Conservation (phyloP, 2,329 filamentous ascomycete species). For the Fusarium haematococcum region DNA sequence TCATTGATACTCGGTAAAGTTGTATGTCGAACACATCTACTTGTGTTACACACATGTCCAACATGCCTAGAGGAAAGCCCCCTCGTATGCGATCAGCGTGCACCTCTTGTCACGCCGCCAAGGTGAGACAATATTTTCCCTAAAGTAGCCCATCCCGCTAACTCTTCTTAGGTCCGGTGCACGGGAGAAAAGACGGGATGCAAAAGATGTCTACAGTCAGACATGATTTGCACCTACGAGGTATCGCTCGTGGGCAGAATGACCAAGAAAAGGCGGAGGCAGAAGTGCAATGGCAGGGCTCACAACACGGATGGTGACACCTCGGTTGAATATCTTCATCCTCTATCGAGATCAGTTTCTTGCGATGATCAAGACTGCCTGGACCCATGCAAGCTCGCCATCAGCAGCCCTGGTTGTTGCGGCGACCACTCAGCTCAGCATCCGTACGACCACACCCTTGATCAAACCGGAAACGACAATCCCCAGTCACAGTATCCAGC, state of each 20-base stretch:
- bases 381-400: neutral
- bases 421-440: neutral
- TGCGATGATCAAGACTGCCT: neutral
- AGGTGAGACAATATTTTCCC: neutral
- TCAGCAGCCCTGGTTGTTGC: neutral
- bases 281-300: neutral
- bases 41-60: neutral
- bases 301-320: neutral
- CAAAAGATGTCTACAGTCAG: neutral
- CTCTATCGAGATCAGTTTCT: neutral
- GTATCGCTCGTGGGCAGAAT: constrained; percentile 17
- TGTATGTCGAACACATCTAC: neutral
- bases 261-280: constrained; percentile 7
- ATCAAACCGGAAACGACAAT: neutral
- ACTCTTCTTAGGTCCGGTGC: constrained; percentile 4
- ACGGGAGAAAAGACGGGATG: constrained; percentile 10
- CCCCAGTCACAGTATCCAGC: neutral
- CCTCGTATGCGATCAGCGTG: constrained; percentile 12
- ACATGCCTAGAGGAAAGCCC: neutral
- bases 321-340: neutral
- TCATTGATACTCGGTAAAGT: neutral
- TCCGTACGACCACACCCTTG: neutral
- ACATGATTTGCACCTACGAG: constrained; percentile 1
- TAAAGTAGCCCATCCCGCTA: neutral
- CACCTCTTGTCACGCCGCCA: constrained; percentile 9